Percentiles rank a stretch among this genome's conserved stretches.
Evolutionary conservation across 176 grass and related monocot species (phyloP).

Genomic region (Zoysia pacifica): DNA sequence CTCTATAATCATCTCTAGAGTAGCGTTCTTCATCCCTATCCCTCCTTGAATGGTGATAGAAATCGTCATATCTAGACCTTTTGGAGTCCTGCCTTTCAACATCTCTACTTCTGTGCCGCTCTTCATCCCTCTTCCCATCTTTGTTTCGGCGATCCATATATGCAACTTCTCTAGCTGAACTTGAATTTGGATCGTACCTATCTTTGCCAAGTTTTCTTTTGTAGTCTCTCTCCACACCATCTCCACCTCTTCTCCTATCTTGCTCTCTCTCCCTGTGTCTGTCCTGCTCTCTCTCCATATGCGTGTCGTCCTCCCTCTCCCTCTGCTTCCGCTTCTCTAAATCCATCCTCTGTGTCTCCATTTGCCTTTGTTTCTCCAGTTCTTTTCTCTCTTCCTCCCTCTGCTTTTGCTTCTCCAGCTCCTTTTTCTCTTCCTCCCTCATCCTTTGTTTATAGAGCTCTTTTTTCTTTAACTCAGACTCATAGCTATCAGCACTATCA

Average conservation of each 20-base stretch:
- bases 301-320: slow-evolving; percentile 2
- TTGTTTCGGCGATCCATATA: background rate
- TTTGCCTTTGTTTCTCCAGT: slow-evolving; percentile 32
- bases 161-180: slow-evolving; percentile 46
- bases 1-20: slow-evolving; percentile 64
- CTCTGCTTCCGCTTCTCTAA: too few species aligned
- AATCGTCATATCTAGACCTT: slow-evolving; percentile 59
- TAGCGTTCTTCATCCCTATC: slow-evolving; percentile 42
- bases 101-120: slow-evolving; percentile 39
- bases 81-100: slow-evolving; percentile 48
- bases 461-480: slow-evolving; percentile 30
- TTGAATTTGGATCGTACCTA: slow-evolving; percentile 56
- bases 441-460: background rate
- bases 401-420: slow-evolving; percentile 18
- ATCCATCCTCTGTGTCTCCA: background rate
- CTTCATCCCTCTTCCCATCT: slow-evolving; percentile 34
- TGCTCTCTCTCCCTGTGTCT: background rate
- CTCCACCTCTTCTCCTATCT: slow-evolving; percentile 38
- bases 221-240: slow-evolving; percentile 41
- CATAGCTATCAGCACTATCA: slow-evolving; percentile 46
- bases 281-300: slow-evolving; percentile 12
- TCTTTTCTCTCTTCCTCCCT: slow-evolving; percentile 35
- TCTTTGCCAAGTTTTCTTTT: slow-evolving; percentile 52
- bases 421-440: slow-evolving; percentile 26
- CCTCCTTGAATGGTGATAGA: slow-evolving; percentile 43